These are phyloP conservation scores for Dioscorea dumetorum DNA, from an alignment of 106 monocot genomes.

Conservation along the genomic window DNA sequence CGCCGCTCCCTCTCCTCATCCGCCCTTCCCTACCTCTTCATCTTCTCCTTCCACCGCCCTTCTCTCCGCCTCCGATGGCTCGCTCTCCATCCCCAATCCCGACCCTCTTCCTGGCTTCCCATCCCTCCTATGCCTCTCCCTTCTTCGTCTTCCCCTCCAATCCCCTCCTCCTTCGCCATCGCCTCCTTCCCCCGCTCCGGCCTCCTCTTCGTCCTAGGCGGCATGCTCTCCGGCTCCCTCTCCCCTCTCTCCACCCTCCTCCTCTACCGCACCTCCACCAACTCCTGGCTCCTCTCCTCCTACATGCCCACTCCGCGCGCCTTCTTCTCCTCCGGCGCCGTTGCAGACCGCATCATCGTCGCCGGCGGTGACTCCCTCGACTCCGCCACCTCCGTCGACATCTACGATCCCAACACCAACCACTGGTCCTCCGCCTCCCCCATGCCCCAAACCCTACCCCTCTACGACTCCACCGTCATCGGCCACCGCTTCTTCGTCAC, in stretches of 20 bases:
- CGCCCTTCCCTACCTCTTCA: constrained; percentile 35
- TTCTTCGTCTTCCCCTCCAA: background rate
- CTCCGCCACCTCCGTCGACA: constrained; percentile 8
- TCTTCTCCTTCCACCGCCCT: constrained; percentile 46
- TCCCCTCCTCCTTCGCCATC: constrained; percentile 32
- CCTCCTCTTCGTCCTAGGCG: constrained; percentile 45
- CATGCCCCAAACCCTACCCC: constrained; percentile 23
- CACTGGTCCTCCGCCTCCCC: constrained; percentile 25
- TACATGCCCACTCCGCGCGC: constrained; percentile 33
- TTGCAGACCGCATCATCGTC: constrained; percentile 29
- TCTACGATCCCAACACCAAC: constrained; percentile 38
- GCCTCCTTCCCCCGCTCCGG: constrained; percentile 24
- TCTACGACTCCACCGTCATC: constrained; percentile 61
- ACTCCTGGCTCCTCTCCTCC: constrained; percentile 35
- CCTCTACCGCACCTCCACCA: constrained; percentile 35
- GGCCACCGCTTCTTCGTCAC: constrained; percentile 49
- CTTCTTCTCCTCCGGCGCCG: constrained; percentile 33
- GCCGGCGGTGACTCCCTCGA: constrained; percentile 7
- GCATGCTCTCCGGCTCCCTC: constrained; percentile 18
- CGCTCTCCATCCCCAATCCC: constrained; percentile 40
- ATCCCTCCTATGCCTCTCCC: constrained; percentile 36
- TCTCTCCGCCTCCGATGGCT: constrained; percentile 45
- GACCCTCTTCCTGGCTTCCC: constrained; percentile 24
- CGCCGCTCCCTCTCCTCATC: constrained; percentile 15
- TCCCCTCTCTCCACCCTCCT: constrained; percentile 21